Conservation (phyloP, 495 filamentous ascomycete species). For the Hypoxylon subgilvum region DNA sequence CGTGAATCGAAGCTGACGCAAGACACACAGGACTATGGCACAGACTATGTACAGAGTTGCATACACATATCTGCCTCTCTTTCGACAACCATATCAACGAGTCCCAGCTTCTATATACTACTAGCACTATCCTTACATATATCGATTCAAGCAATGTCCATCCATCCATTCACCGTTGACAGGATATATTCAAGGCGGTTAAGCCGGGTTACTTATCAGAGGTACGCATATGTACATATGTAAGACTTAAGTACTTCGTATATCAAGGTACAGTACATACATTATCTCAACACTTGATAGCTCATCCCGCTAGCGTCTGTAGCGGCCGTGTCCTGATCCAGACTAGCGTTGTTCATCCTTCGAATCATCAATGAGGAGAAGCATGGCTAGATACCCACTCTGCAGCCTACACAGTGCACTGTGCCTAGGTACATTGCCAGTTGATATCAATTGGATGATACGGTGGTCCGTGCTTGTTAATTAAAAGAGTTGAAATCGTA, state of each 20-base stretch:
- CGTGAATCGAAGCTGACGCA: constrained; percentile 22
- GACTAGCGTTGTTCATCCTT: constrained; percentile 18
- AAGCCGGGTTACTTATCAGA: too few species aligned
- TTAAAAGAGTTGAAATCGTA: constrained; percentile 24
- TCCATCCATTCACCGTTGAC: too few species aligned
- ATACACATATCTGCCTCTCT: not conserved
- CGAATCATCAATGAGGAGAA: constrained; percentile 32
- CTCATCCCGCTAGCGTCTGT: not conserved
- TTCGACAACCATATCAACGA: not conserved
- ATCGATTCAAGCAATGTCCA: not conserved
- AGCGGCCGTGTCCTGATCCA: constrained; percentile 8
- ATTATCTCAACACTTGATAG: not conserved
- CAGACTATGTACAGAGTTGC: not conserved
- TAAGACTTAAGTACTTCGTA: too few species aligned
- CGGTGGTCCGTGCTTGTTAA: constrained; percentile 36
- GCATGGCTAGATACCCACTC: constrained; percentile 3
- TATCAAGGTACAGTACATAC: not conserved
- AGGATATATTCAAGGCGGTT: too few species aligned
- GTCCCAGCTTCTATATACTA: too few species aligned
- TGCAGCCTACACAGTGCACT: too few species aligned
- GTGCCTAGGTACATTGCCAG: too few species aligned
- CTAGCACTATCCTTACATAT: not conserved
- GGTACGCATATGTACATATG: too few species aligned
- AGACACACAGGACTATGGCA: constrained; percentile 14
- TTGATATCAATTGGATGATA: constrained; percentile 15